Evolutionary conservation across 1,139 yeast genomes (phyloP), one percentile per base, ranked within the genome.

Genomic region (Yamadazyma blattariae): DNA sequence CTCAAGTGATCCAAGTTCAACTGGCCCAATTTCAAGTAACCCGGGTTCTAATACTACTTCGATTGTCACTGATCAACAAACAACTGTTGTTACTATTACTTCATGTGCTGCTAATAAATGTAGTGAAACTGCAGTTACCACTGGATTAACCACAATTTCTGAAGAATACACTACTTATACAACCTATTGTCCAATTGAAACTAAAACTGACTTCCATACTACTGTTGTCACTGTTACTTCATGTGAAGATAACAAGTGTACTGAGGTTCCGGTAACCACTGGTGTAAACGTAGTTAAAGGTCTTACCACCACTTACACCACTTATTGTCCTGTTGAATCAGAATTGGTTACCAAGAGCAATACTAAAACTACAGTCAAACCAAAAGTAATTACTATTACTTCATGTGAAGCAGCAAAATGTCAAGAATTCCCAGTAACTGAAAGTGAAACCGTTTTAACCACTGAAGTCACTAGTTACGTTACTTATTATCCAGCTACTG

Each of bases 191-290:
- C 17, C 19, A 12, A 30, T 23, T 13, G 9, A 8, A 4, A 39
- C 39, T 14, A 37, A 38, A 21, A 17, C 27, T 14, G 26, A 28
- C 9, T 23, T 32, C 8, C 26, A 32, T n/a, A 42, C 47, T 26
- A 50, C 57, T 15, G 59, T 68, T 40, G 60, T 68, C 37, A 73
- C 81, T 50, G 59, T 74, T 56, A 74, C 79, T 39, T 66, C 73
- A 27, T 74, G 81, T 61, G 45, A 51, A 17, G 55, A 60, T 48
- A 34, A 57, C 52, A 52, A 42, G 25, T 69, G 73, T 47, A 32
- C 53, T 26, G 45, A 48, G 22, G 46, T 49, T 25, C 55, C 59
- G 4, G 52, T 48, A 19, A 64, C 73, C 36, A 65, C 73, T 27
- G 71, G 69, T 37, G 44, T 65, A 25, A 58, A 67, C 30, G 51